These are phyloP conservation scores for Epichloe sibirici DNA, from an alignment of 2,329 filamentous ascomycete genomes.

Conservation along the genomic window DNA sequence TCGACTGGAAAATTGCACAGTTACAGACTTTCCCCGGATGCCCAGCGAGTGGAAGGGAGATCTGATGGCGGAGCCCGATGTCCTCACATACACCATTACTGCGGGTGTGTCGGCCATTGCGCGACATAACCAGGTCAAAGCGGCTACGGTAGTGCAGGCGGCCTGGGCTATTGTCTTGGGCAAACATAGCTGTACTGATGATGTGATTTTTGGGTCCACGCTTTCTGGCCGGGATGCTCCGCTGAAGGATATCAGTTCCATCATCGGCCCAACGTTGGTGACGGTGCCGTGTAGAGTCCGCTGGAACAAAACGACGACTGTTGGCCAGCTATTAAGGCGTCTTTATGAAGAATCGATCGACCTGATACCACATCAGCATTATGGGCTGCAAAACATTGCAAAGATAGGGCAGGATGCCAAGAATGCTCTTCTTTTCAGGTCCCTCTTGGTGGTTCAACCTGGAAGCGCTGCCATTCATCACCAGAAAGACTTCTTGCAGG, in stretches of 20 bases:
- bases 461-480: not conserved
- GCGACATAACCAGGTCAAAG: not conserved
- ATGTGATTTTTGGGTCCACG: not conserved
- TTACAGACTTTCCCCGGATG: not conserved
- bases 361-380: not conserved
- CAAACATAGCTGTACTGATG: not conserved
- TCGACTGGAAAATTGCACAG: not conserved
- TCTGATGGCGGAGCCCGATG: not conserved
- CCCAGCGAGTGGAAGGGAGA: not conserved
- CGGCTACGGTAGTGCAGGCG: not conserved
- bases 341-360: not conserved
- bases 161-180: not conserved
- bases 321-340: not conserved
- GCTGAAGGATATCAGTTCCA: not conserved
- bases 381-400: not conserved
- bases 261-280: not conserved
- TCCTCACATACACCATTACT: not conserved
- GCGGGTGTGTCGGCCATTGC: not conserved
- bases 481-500: not conserved
- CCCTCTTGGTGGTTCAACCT: not conserved
- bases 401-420: not conserved
- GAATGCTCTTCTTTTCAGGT: not conserved
- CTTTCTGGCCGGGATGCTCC: not conserved
- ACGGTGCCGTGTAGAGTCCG: not conserved
- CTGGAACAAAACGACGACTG: not conserved